These are phyloP conservation scores for Nannizziopsis arthrosporioides DNA, from an alignment of 2,329 filamentous ascomycete genomes.

Conservation along the genomic window DNA sequence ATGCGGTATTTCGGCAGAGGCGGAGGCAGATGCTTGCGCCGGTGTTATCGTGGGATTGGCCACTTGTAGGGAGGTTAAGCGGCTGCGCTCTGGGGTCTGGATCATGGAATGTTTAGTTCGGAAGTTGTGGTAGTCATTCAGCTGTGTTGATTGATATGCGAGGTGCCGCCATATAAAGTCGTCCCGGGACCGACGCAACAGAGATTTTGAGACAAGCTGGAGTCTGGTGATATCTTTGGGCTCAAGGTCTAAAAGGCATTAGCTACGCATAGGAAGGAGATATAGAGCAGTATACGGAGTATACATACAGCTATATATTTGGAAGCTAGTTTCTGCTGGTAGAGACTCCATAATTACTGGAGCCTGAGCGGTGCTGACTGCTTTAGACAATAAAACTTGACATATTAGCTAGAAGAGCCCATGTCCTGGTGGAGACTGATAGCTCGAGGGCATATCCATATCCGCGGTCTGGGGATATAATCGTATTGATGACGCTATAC, in stretches of 20 bases:
- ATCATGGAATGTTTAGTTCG: slow-evolving; percentile 39
- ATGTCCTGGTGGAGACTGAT: no score
- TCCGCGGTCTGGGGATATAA: no score
- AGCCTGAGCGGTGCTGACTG: no score
- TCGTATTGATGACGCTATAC: no score
- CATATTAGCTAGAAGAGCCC: no score
- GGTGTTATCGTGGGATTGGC: no score
- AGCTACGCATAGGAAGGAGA: slow-evolving; percentile 18
- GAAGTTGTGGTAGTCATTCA: slow-evolving; percentile 10
- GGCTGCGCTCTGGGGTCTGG: no score
- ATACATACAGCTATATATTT: slow-evolving; percentile 50
- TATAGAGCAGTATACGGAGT: no score
- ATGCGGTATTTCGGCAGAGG: slow-evolving; percentile 47
- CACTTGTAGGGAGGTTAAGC: no score
- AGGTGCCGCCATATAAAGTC: slow-evolving; percentile 62
- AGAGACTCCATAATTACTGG: slow-evolving; percentile 43
- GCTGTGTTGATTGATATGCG: slow-evolving; percentile 45
- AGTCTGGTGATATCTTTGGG: slow-evolving; percentile 53
- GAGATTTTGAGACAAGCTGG: slow-evolving; percentile 56
- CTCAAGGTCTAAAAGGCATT: slow-evolving; percentile 44
- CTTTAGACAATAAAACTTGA: no score
- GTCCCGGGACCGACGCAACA: slow-evolving; percentile 59
- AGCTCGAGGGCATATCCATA: no score
- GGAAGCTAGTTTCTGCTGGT: slow-evolving; percentile 52
- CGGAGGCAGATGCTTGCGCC: neutral